A percentile compares a stretch with the other conserved stretches of the same genome.
These are phyloP conservation scores for Prunus davidiana DNA, from an alignment of 306 rosid genomes.

Conservation along the genomic window DNA sequence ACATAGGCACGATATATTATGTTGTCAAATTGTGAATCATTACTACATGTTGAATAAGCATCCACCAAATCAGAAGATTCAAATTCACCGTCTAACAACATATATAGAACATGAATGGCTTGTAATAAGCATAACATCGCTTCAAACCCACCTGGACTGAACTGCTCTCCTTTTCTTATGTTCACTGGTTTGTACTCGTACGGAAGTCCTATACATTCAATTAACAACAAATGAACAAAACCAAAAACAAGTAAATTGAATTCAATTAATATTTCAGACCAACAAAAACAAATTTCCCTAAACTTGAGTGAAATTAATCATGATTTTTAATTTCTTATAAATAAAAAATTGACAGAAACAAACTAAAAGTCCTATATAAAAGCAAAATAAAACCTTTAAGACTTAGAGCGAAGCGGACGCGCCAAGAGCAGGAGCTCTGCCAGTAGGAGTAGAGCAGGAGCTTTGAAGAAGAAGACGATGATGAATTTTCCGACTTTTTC, in stretches of 20 bases:
- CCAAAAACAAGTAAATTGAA: neutral
- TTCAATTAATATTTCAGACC: neutral
- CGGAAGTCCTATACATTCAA: slow-evolving; percentile 30
- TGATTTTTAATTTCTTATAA: neutral
- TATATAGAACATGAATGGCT: too few species aligned
- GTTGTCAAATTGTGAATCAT: neutral
- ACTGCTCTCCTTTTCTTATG: slow-evolving; percentile 36
- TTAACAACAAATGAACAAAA: neutral
- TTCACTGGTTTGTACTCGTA: slow-evolving; percentile 45
- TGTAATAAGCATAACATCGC: neutral
- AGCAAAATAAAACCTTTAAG: slow-evolving; percentile 34
- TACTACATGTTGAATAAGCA: neutral
- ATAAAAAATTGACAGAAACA: neutral
- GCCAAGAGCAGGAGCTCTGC: slow-evolving; percentile 56
- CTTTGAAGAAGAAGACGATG: slow-evolving; percentile 18
- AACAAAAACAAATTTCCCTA: too few species aligned
- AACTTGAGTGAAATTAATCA: neutral
- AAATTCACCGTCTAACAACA: neutral
- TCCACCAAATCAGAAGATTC: neutral
- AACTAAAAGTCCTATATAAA: neutral
- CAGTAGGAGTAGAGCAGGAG: slow-evolving; percentile 40
- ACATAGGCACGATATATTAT: neutral
- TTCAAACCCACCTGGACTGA: slow-evolving; percentile 40
- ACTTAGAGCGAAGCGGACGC: slow-evolving; percentile 46
- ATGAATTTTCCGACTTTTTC: neutral